phyloP scores from a whole-genome alignment of 805 yeast genomes.

The Metschnikowia lochheadii region DNA sequence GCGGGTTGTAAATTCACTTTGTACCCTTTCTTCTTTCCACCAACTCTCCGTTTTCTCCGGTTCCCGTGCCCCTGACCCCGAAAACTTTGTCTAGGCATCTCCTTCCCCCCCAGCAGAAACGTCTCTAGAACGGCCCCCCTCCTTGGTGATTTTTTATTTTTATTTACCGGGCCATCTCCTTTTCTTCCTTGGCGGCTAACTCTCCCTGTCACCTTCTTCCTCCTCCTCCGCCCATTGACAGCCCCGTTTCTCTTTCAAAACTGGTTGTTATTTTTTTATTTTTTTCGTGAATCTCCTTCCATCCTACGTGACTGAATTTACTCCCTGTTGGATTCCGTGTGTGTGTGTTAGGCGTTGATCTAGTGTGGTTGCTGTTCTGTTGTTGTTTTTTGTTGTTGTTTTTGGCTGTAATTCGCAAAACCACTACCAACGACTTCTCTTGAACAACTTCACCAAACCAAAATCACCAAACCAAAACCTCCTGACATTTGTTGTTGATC shows the following conservation, averaged over 20 bases:
- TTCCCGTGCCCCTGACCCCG: constrained; percentile 1
- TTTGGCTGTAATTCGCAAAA: background rate
- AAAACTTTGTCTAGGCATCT: background rate
- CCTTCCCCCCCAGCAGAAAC: background rate
- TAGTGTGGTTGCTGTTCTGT: background rate
- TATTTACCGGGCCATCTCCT: background rate
- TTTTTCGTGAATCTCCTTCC: no score
- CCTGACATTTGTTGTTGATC: no score
- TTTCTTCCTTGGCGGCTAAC: background rate
- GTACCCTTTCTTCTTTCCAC: constrained; percentile 5
- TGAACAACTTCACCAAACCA: background rate
- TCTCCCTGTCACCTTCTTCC: no score
- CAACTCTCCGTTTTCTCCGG: background rate
- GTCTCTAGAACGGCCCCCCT: background rate
- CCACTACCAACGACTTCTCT: background rate
- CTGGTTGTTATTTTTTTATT: no score
- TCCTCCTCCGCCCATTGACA: no score
- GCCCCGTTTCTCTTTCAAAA: background rate
- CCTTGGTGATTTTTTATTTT: no score
- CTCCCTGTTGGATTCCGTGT: no score
- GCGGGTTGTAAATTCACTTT: constrained; percentile 9
- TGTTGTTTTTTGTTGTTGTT: background rate
- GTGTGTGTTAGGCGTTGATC: no score
- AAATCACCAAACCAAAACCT: no score
- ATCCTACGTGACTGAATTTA: no score